These are phyloP conservation scores for Ormosia semicastrata DNA, from an alignment of 306 rosid species.

Conservation along the genomic window DNA sequence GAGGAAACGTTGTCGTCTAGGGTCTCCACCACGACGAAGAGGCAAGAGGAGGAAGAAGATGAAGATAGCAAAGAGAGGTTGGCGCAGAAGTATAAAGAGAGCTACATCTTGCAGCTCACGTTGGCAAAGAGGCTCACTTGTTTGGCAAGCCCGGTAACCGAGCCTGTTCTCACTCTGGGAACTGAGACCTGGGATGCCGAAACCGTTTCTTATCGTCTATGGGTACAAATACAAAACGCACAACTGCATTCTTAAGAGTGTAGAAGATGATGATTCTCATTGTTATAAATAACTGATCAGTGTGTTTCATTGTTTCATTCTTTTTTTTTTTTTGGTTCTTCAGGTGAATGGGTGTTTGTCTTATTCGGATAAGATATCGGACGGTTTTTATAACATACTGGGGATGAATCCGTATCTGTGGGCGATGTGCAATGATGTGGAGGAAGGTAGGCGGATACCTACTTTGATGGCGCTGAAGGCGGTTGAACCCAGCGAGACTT, in stretches of 20 bases:
- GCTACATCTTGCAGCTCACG: slow-evolving; percentile 61
- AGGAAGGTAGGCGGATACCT: slow-evolving; percentile 66
- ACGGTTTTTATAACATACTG: slow-evolving; percentile 88
- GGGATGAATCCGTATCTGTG: slow-evolving; percentile 98
- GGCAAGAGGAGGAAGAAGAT: slow-evolving; percentile 13
- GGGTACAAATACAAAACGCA: slow-evolving; percentile 60
- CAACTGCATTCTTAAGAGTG: not conserved
- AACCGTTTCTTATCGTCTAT: slow-evolving; percentile 85
- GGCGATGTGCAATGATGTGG: slow-evolving; percentile 84
- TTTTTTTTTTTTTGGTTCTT: not conserved
- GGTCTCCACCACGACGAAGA: slow-evolving; percentile 23
- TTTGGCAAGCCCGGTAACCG: slow-evolving; percentile 59
- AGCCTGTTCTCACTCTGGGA: slow-evolving; percentile 51
- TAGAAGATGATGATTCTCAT: not conserved
- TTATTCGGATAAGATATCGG: slow-evolving; percentile 84
- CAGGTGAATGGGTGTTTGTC: slow-evolving; percentile 96
- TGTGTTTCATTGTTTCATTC: not conserved
- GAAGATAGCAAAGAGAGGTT: slow-evolving; percentile 23
- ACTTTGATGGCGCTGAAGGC: slow-evolving; percentile 68
- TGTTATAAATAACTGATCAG: not conserved
- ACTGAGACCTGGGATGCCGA: slow-evolving; percentile 61
- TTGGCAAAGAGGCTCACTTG: slow-evolving; percentile 64
- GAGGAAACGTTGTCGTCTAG: slow-evolving; percentile 49
- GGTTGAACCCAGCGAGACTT: slow-evolving; percentile 61
- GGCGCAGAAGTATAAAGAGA: slow-evolving; percentile 50